A percentile compares a stretch with the other conserved stretches of the same genome.
These are phyloP conservation scores for Clitopilus passeckerianus DNA, from an alignment of 768 basidiomycete species.

Conservation along the genomic window DNA sequence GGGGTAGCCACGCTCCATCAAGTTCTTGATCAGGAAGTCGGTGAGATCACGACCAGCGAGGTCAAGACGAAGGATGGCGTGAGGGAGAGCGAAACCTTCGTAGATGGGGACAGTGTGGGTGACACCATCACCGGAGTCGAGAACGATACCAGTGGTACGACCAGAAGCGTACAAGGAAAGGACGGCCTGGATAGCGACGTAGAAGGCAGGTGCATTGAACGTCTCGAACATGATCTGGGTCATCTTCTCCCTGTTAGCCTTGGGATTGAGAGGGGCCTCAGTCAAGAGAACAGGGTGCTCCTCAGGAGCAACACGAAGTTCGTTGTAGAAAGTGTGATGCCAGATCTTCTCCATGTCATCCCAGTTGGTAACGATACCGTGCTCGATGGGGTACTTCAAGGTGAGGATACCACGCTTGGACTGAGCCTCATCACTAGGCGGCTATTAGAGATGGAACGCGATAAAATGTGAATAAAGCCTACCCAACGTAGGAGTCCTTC, in stretches of 20 bases:
- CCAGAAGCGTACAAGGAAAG: slow-evolving; percentile 91
- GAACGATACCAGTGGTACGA: slow-evolving; percentile 91
- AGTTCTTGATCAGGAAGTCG: slow-evolving; percentile 74
- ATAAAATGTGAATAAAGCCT: slow-evolving; percentile 16
- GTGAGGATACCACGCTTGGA: slow-evolving; percentile 94
- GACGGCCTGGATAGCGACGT: slow-evolving; percentile 89
- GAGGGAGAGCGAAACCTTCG: slow-evolving; percentile 89
- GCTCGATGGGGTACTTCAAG: slow-evolving; percentile 91
- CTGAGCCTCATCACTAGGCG: slow-evolving; percentile 79
- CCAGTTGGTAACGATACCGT: slow-evolving; percentile 97
- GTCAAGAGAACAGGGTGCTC: slow-evolving; percentile 91
- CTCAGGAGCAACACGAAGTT: slow-evolving; percentile 89
- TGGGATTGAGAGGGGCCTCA: slow-evolving; percentile 90
- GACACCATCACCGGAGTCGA: slow-evolving; percentile 96
- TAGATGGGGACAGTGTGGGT: slow-evolving; percentile 96
- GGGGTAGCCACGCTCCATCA: slow-evolving; percentile 88
- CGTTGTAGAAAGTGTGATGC: slow-evolving; percentile 98
- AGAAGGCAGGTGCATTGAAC: slow-evolving; percentile 90
- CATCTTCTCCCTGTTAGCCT: slow-evolving; percentile 92
- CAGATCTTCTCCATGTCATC: slow-evolving; percentile 99
- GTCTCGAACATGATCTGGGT: slow-evolving; percentile 98
- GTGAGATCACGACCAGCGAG: slow-evolving; percentile 92
- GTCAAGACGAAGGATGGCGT: slow-evolving; percentile 91
- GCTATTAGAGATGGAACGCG: slow-evolving; percentile 8
- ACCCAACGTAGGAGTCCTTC: slow-evolving; percentile 97